Evolutionary conservation across 2,329 filamentous ascomycete genomes (phyloP).

Genomic region (Cadophora gregata): DNA sequence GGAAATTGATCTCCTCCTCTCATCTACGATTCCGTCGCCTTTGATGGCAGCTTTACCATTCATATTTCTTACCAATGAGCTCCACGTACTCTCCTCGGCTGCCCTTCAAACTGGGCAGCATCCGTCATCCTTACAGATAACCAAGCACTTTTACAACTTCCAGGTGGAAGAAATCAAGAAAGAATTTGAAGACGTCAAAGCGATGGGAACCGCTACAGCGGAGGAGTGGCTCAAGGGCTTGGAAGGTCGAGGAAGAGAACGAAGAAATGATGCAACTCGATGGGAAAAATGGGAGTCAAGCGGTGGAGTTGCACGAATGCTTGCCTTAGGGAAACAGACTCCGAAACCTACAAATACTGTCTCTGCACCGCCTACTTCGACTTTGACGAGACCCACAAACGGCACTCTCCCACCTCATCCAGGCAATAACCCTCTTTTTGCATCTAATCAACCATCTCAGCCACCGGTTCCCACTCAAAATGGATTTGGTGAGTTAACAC

Average conservation of each 20-base stretch:
- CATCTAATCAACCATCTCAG: conserved; percentile 20
- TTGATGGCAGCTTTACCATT: conserved; percentile 74
- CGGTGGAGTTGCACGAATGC: conserved; percentile 39
- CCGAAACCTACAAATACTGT: conserved; percentile 7
- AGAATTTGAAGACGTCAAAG: conserved; percentile 67
- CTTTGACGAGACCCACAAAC: conserved; percentile 17
- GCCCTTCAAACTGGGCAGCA: conserved; percentile 58
- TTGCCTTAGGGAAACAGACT: conserved; percentile 22
- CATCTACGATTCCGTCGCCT: conserved; percentile 61
- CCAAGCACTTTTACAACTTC: conserved; percentile 68
- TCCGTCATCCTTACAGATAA: conserved; percentile 56
- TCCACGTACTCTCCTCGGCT: conserved; percentile 64
- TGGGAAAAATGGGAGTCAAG: conserved; percentile 75
- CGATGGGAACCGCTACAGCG: conserved; percentile 69
- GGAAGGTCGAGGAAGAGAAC: conserved; percentile 63
- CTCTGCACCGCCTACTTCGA: not conserved
- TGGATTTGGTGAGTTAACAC: conserved; percentile 31
- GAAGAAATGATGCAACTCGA: conserved; percentile 65
- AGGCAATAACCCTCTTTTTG: conserved; percentile 25
- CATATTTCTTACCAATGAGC: conserved; percentile 65
- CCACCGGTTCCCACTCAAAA: conserved; percentile 23
- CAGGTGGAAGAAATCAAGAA: conserved; percentile 67
- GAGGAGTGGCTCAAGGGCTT: conserved; percentile 85
- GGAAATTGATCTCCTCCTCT: conserved; percentile 74
- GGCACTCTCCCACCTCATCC: conserved; percentile 23